Base-by-base conservation (phyloP, 1,284 basidiomycete species). In the Fomitopsis betulina region DNA sequence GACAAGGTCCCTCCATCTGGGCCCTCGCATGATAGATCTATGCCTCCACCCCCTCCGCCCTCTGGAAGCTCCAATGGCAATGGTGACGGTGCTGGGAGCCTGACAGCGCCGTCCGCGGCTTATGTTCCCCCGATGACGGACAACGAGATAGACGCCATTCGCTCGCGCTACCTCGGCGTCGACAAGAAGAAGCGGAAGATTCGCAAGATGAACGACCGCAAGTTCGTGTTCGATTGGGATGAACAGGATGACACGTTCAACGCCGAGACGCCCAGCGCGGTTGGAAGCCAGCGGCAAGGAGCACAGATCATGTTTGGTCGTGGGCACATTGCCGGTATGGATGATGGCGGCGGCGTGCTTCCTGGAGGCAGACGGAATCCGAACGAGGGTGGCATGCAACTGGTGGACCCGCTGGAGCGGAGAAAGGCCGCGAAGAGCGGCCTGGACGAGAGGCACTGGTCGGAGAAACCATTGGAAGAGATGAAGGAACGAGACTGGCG, bases 401-500 rank as follows among this genome's bases (percentile, higher is more conserved):
- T 90, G 56, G 89, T 88, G 19, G 93, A 96, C 70, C 76, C 85
- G 3, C 80, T 93, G 70, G 94, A 95, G 72, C 78, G 91, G 59
- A 79, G 93, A 58, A 85, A 84, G 69, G 92, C 93, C n/a, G 82
- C 85, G 58, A 89, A 91, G 78, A 79, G 84, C 59, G 87, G 92
- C 35, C 77, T 93, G 62, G 94, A 97, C 69, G 94, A 96, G 69
- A 81, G 94, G 62, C 97, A 98, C 76, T 99, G 97, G 97, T 90
- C 90, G 2, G 94, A 98, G n/a, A 99, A 99, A 74, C 83, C 88
- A 1, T 76, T 99, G 33, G 73, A 79, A 2, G 94, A 98, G 73
- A 98, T 99, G 97, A 92, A 90, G 69, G 97, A 98, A 67, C 83
- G 96, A 58, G 96, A 99, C 72, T 99, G 96, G 96, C 86, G 96